Conservation (phyloP, 139 green algal species). For the Spirogloea muscicola region DNA sequence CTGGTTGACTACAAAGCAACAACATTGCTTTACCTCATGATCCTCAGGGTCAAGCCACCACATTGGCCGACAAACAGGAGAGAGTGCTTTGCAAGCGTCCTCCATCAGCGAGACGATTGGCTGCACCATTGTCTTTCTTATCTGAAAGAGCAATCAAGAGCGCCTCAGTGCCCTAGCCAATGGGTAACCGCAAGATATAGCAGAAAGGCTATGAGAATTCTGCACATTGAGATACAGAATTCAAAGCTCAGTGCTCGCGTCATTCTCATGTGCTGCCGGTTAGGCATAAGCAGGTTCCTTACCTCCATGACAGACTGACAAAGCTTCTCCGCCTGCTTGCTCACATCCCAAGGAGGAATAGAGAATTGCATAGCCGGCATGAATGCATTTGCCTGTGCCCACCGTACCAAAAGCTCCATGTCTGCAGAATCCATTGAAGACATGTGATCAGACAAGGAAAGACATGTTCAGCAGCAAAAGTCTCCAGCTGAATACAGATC, state of each 20-base stretch:
- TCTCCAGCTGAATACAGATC: neutral
- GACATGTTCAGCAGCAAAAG: neutral
- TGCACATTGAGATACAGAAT: no score
- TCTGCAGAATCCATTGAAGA: conserved; percentile 30
- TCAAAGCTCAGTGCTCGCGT: no score
- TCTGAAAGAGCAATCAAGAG: no score
- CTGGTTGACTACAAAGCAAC: neutral
- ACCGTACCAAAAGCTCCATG: conserved; percentile 62
- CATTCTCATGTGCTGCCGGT: no score
- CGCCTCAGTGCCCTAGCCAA: no score
- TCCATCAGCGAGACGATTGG: conserved; percentile 35
- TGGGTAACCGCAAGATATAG: no score
- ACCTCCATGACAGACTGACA: conserved; percentile 40
- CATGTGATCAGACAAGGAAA: neutral
- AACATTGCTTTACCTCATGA: conserved; percentile 14
- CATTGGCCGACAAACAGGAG: conserved; percentile 61
- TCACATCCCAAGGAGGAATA: conserved; percentile 62
- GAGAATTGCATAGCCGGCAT: conserved; percentile 70
- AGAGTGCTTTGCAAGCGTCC: conserved; percentile 49
- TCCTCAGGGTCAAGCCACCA: conserved; percentile 67
- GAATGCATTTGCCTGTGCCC: conserved; percentile 62
- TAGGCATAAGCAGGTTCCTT: no score
- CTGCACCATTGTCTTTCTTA: conserved; percentile 29
- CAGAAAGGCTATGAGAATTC: no score
- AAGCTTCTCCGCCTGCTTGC: conserved; percentile 47